Base-by-base conservation (phyloP, 1,284 basidiomycete genomes). In the Malassezia nana region DNA sequence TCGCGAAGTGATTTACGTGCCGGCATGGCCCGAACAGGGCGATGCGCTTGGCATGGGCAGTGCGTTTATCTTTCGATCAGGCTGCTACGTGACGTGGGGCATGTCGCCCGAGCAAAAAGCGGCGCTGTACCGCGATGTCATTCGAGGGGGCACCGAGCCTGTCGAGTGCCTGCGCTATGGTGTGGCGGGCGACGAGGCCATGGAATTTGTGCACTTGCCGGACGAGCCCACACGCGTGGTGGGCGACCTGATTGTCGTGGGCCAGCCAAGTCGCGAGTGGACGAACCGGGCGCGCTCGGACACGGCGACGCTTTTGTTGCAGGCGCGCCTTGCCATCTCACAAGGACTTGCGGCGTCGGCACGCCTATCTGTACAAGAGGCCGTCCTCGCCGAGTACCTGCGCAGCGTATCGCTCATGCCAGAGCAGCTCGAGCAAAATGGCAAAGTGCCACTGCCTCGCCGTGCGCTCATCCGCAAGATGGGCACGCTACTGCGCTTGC, bases 1-100 rank as follows among this genome's bases (percentile, higher is more conserved):
- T 31, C 62, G 63, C 42, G 66, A 72, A 42, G 69, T 69, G 24
- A 66, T 73, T 13, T 63, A 73, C 47, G 52, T 73, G 5, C 69
- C 69, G 2, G 50, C 57, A 8, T 70, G 69, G 70, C 69, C 70
- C 0, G 26, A 44, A 1, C 22, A 33, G 10, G 16, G 40, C 0
- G 13, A 39, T 6, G 26, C 25, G 1, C 18, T 38, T 5, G 53
- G 52, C 3, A 49, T 53, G 13, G 68, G 69, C 9, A 67, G 71
- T 29, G 65, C 65, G 25, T 70, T 73, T 44, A 59, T 73, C 22
- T 71, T 73, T 43, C 58, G 66, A 1, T 65, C 64, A 0, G 70
- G 70, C 25, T 60, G 63, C 35, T 73, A 67, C 42, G 66, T 72
- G 13, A 72, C 70, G 0, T 73, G 70, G 70, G 69, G 69, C 6